These are phyloP conservation scores for Cladosporium sp. DNA, from an alignment of 2,329 filamentous ascomycete species.

Conservation along the genomic window DNA sequence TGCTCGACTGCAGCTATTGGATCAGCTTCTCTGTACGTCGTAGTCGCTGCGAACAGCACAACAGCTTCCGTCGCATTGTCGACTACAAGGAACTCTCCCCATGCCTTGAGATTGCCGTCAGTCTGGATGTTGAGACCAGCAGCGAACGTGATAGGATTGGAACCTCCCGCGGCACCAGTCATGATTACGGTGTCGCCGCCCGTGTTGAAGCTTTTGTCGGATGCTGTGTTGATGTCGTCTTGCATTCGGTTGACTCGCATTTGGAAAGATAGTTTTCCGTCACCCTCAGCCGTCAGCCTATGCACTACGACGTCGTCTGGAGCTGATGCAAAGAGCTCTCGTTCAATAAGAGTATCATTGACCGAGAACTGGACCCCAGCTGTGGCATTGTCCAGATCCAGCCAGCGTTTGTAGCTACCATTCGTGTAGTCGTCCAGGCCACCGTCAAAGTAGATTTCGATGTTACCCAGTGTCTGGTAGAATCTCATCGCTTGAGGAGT, in stretches of 20 bases:
- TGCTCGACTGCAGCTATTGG: conserved; percentile 49
- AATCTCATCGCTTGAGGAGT: conserved; percentile 2
- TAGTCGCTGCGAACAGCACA: not conserved
- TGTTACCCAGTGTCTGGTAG: conserved; percentile 6
- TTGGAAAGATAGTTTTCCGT: conserved; percentile 1
- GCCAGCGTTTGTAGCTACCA: conserved; percentile 3
- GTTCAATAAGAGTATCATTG: not conserved
- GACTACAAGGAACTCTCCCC: conserved; percentile 10
- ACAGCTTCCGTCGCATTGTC: conserved; percentile 6
- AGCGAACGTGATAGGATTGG: conserved; percentile 3
- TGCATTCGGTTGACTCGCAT: conserved; percentile 5
- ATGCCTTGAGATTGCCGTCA: conserved; percentile 3
- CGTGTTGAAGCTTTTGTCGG: conserved; percentile 1
- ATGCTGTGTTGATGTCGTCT: conserved; percentile 10
- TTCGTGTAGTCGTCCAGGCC: conserved; percentile 3
- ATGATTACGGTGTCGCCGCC: conserved; percentile 5
- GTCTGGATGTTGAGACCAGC: conserved; percentile 3
- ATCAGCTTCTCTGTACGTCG: conserved; percentile 54
- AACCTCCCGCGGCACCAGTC: conserved; percentile 7
- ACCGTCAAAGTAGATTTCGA: conserved; percentile 8
- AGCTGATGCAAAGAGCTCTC: conserved; percentile 6
- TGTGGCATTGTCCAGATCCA: conserved; percentile 6
- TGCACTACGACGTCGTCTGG: conserved; percentile 3
- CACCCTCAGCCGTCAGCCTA: not conserved
- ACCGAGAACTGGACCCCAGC: conserved; percentile 7